Evolutionary conservation across 2,329 filamentous ascomycete species (phyloP).

Genomic region (Elsinoe perseae): DNA sequence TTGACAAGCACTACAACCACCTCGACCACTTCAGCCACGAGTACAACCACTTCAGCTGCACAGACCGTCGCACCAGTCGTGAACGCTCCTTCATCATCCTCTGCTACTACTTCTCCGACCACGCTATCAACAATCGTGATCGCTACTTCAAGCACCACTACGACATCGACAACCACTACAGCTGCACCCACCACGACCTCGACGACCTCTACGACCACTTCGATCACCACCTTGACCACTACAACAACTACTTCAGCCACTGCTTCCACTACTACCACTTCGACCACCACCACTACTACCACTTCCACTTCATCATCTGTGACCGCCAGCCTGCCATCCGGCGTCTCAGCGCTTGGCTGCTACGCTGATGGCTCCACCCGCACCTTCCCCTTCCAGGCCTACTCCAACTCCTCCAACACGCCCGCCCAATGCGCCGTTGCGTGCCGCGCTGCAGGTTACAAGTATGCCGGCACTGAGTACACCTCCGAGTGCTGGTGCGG

Average conservation of each 20-base stretch:
- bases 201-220: conserved; percentile 16
- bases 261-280: conserved; percentile 7
- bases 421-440: conserved; percentile 23
- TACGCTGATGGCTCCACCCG: conserved; percentile 25
- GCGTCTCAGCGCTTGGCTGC: conserved; percentile 25
- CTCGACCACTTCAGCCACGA: conserved; percentile 16
- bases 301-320: conserved; percentile 16
- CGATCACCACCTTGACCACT: conserved; percentile 12
- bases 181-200: conserved; percentile 12
- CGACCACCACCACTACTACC: conserved; percentile 14
- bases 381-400: conserved; percentile 20
- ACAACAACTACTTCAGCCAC: conserved; percentile 8
- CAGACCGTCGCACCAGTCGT: neutral
- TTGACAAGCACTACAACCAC: neutral
- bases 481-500: conserved; percentile 22
- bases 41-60: neutral
- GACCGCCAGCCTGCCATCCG: conserved; percentile 4
- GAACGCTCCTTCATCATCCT: conserved; percentile 10
- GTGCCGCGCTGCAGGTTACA: conserved; percentile 24
- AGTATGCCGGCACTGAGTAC: conserved; percentile 31
- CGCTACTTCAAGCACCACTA: conserved; percentile 15
- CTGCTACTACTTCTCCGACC: conserved; percentile 14
- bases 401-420: conserved; percentile 21
- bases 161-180: conserved; percentile 18
- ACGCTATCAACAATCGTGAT: neutral